Base-by-base conservation (phyloP, 2,329 filamentous ascomycete genomes). In the Trichoderma hamatum region DNA sequence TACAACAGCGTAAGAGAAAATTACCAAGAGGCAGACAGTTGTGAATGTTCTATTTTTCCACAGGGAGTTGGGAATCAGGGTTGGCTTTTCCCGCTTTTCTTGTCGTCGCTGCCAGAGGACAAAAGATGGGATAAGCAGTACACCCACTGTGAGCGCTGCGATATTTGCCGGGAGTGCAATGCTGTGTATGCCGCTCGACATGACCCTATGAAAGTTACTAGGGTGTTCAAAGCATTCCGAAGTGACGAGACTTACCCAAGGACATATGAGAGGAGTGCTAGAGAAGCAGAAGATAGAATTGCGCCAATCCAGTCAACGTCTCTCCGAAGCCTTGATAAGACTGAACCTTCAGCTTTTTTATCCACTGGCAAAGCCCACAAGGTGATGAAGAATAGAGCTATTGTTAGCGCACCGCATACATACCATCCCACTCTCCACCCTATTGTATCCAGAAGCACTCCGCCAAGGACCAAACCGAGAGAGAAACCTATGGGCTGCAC, bases 291-390 rank as follows among this genome's bases (percentile, higher is more conserved):
- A 39, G 84, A 79, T 0, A 86, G 80, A 0, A 78, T 26, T 1
- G 82, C 83, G 0, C 85, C 85, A 24, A 84, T 69, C 85, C 85
- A 88, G 72, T 88, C 86, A 54, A 88, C 84, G 1, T 87, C 73
- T 10, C 30, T 32, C 28, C 43, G 30, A 14, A 63, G 46, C 5
- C 52, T n/a, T n/a, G 5, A 16, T 32, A 55, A 28, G 24, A 55
- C 28, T 32, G 52, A 16, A 9, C 52, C 52, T n/a, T 55, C 52
- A 55, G 19, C 28, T 10, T 19, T 19, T n/a, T 55, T 7, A 19
- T 55, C 52, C 16, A 19, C 28, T 1, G 52, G 52, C 26, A 55
- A 55, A 3, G 52, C 24, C 52, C 52, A 55, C n/a, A 55, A 30
- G 52, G 26, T 55, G 14, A 28, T 43, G 80, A 81, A 3, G 82